Percentiles rank a stretch among this genome's conserved stretches.
Conservation (phyloP, 805 yeast genomes). For the Monosporozyma aerobia region DNA sequence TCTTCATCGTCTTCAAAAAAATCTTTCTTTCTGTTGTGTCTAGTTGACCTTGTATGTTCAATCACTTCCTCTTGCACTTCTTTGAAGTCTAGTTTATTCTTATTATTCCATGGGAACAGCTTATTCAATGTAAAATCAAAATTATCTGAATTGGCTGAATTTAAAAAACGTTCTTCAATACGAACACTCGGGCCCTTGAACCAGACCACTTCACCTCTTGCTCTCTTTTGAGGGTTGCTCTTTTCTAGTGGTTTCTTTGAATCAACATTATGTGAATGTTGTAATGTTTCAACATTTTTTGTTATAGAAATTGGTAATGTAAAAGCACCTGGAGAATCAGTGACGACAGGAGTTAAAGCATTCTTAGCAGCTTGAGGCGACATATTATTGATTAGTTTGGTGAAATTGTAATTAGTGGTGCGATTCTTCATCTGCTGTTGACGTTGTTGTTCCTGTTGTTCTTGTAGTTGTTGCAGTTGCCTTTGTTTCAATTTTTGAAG, state of each 20-base stretch:
- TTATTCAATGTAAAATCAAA: conserved; percentile 5
- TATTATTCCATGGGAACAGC: conserved; percentile 2
- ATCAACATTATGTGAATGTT: conserved; percentile 26
- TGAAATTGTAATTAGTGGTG: conserved; percentile 17
- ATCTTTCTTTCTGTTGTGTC: conserved; percentile 3
- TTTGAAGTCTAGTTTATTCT: conserved; percentile 12
- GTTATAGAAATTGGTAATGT: conserved; percentile 27
- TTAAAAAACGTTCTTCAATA: conserved; percentile 34
- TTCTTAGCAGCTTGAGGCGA: conserved; percentile 23
- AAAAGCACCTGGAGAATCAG: conserved; percentile 25
- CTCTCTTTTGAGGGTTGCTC: conserved; percentile 14
- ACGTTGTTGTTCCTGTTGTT: conserved; percentile 18
- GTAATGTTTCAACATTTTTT: conserved; percentile 30
- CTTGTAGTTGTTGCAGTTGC: conserved; percentile 18
- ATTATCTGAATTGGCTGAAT: conserved; percentile 13
- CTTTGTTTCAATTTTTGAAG: conserved; percentile 19
- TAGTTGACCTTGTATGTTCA: conserved; percentile 1
- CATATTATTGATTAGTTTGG: conserved; percentile 19
- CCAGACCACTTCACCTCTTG: conserved; percentile 47
- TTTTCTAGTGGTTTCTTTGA: conserved; percentile 12
- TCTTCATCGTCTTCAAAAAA: conserved; percentile 6
- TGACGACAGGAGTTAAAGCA: conserved; percentile 15
- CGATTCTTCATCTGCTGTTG: conserved; percentile 13
- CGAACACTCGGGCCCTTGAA: conserved; percentile 58
- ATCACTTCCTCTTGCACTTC: conserved; percentile 18